Evolutionary conservation across 176 grass and related monocot genomes (phyloP).

Genomic region (Oryza glaberrima): DNA sequence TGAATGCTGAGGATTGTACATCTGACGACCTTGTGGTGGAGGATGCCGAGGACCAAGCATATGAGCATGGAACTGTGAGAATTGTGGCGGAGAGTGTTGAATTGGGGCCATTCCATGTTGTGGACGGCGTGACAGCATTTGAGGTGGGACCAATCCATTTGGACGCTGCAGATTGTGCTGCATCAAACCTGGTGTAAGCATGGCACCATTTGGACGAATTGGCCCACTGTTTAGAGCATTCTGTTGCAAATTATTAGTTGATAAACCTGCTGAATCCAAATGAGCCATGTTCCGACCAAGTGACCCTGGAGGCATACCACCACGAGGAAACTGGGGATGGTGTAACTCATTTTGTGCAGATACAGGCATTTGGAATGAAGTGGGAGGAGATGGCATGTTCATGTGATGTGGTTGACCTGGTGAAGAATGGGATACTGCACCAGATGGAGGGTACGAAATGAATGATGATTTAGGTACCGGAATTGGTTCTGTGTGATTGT

Average conservation of each 20-base stretch:
- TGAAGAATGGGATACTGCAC: constrained; percentile 47
- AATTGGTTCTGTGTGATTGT: constrained; percentile 65
- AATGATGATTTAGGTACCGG: constrained; percentile 57
- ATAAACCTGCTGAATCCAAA: constrained; percentile 25
- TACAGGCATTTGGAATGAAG: constrained; percentile 45
- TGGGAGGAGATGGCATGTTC: constrained; percentile 53
- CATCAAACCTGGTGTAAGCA: constrained; percentile 43
- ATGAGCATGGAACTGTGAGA: constrained; percentile 49
- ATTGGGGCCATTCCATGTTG: constrained; percentile 55
- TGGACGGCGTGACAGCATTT: constrained; percentile 30
- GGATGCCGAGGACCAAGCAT: constrained; percentile 49
- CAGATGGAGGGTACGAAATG: constrained; percentile 49
- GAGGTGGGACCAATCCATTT: constrained; percentile 50
- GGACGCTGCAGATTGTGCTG: constrained; percentile 46
- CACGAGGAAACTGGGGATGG: constrained; percentile 39
- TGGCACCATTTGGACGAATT: constrained; percentile 32
- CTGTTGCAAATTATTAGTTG: constrained; percentile 34
- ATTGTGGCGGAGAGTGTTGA: constrained; percentile 49
- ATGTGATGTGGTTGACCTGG: constrained; percentile 50
- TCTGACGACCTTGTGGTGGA: constrained; percentile 44
- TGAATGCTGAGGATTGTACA: constrained; percentile 54
- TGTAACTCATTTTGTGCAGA: constrained; percentile 53
- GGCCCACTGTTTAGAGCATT: constrained; percentile 45
- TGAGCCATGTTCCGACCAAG: constrained; percentile 42
- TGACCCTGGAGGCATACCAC: constrained; percentile 43